phyloP scores from a whole-genome alignment of 164 flowering plant species.

The Platanus orientalis region DNA sequence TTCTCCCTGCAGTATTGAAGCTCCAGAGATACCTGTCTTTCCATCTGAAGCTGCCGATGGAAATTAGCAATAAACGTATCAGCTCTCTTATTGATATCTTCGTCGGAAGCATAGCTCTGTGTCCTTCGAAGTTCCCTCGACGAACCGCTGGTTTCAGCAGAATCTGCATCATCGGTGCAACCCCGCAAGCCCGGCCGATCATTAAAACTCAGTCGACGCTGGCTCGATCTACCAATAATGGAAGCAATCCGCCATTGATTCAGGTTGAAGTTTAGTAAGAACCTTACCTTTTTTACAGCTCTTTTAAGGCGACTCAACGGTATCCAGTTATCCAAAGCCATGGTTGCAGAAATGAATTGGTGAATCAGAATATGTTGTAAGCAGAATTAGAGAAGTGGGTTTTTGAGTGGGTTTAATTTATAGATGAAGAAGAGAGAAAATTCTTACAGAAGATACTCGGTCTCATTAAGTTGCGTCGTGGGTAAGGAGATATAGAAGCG shows the following conservation, averaged over 20 bases:
- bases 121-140: slow-evolving; percentile 19
- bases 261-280: slow-evolving; percentile 25
- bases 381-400: not conserved
- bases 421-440: not conserved
- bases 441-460: not conserved
- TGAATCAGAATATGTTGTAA: not conserved
- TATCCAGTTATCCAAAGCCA: slow-evolving; percentile 2
- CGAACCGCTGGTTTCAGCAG: slow-evolving; percentile 2
- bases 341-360: not conserved
- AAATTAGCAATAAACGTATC: slow-evolving; percentile 37
- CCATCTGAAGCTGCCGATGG: slow-evolving; percentile 37
- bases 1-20: slow-evolving; percentile 19
- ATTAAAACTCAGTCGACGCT: slow-evolving; percentile 9
- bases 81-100: slow-evolving; percentile 26
- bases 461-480: too few relatives aligned
- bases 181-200: slow-evolving; percentile 9
- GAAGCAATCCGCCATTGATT: slow-evolving; percentile 30
- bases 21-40: slow-evolving; percentile 42
- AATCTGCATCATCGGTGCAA: slow-evolving; percentile 9
- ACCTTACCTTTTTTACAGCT: slow-evolving; percentile 36
- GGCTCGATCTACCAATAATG: slow-evolving; percentile 15
- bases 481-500: too few relatives aligned
- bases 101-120: slow-evolving; percentile 23
- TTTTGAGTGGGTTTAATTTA: not conserved
- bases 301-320: slow-evolving; percentile 26